These are phyloP conservation scores for Russula foetens DNA, from an alignment of 768 basidiomycete genomes.

Conservation along the genomic window DNA sequence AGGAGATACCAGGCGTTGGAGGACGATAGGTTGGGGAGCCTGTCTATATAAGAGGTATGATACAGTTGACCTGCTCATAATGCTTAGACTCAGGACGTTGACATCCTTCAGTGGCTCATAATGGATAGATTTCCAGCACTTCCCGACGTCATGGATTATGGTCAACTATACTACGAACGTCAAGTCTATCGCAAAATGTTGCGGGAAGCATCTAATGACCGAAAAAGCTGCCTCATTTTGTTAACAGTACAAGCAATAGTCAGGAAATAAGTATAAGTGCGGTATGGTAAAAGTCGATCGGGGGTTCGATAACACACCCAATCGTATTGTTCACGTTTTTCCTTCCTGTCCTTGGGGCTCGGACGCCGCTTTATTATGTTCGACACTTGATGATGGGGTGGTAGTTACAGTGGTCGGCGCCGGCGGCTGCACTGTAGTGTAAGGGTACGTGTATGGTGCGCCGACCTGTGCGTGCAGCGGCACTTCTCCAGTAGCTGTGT, in stretches of 20 bases:
- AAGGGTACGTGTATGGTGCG: constrained; percentile 18
- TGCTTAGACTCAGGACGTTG: too few relatives aligned
- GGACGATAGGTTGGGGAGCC: constrained; percentile 11
- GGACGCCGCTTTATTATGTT: neutral
- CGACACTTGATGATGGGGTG: neutral
- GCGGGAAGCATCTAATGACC: neutral
- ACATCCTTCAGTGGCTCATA: too few relatives aligned
- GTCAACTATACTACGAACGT: too few relatives aligned
- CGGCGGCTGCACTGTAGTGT: neutral
- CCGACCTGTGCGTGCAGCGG: constrained; percentile 17
- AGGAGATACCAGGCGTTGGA: neutral
- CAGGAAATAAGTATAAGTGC: constrained; percentile 10
- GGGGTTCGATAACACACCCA: neutral
- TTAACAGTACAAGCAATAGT: constrained; percentile 14
- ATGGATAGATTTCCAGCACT: too few relatives aligned
- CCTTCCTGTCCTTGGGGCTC: constrained; percentile 4
- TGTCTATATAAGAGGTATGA: neutral
- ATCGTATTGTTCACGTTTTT: neutral
- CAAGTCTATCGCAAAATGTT: neutral
- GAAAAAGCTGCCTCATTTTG: neutral
- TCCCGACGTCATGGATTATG: too few relatives aligned
- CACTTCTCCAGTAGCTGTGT: constrained; percentile 15
- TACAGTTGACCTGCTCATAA: too few relatives aligned
- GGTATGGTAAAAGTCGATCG: constrained; percentile 2
- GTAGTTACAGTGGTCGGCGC: neutral